Conservation (phyloP, 441 rosid genomes). For the Heliophila coronopifolia region DNA sequence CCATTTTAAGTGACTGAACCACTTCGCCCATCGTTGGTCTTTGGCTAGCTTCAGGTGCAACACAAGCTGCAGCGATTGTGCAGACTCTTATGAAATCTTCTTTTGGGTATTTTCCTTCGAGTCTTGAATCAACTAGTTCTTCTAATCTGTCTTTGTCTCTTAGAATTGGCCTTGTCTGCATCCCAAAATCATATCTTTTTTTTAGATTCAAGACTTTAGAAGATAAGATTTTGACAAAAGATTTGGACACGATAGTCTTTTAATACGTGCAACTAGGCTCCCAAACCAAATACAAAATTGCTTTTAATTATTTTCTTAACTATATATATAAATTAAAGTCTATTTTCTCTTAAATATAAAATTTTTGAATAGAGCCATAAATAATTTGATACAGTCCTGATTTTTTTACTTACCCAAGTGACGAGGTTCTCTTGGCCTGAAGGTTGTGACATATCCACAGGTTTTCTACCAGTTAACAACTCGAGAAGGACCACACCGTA, state of each 20-base stretch:
- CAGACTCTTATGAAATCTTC: conserved; percentile 92
- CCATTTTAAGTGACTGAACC: conserved; percentile 95
- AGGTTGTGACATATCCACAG: conserved; percentile 95
- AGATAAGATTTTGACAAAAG: too few relatives aligned
- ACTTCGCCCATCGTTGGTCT: conserved; percentile 98
- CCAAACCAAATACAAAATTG: too few relatives aligned
- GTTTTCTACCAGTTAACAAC: conserved; percentile 82
- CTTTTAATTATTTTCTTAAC: too few relatives aligned
- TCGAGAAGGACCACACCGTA: conserved; percentile 93
- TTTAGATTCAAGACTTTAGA: background rate
- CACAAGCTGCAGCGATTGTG: conserved; percentile 98
- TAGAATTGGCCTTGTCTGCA: conserved; percentile 86
- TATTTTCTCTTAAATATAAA: too few relatives aligned
- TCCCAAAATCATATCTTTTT: background rate
- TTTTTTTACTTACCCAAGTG: conserved; percentile 61
- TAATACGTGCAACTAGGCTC: too few relatives aligned
- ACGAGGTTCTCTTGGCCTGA: conserved; percentile 95
- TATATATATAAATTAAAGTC: too few relatives aligned
- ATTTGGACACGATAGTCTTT: too few relatives aligned
- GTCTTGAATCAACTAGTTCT: conserved; percentile 77
- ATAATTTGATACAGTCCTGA: too few relatives aligned
- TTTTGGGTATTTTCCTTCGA: conserved; percentile 73
- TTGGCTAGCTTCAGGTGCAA: conserved; percentile 84
- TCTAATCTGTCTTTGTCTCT: conserved; percentile 85
- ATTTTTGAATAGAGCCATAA: too few relatives aligned